A percentile compares a stretch with the other conserved stretches of the same genome.
phyloP scores from a whole-genome alignment of 31 red algal genomes.

The Pterothamnion heteromorphum region DNA sequence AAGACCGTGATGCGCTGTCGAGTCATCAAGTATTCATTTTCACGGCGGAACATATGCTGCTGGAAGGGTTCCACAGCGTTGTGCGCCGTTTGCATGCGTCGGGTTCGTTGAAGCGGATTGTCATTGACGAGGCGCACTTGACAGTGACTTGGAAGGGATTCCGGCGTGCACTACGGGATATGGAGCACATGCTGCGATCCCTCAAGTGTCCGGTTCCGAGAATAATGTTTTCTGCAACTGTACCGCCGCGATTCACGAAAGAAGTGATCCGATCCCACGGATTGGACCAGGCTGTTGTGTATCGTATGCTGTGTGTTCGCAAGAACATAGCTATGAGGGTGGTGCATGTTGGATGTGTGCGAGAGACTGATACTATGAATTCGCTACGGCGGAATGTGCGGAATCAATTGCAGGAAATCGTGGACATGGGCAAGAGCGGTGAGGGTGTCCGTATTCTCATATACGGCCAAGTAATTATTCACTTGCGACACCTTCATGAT shows the following conservation, averaged over 20 bases:
- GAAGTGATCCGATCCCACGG: neutral
- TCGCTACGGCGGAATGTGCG: neutral
- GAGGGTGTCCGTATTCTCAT: neutral
- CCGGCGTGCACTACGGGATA: neutral
- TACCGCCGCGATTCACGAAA: neutral
- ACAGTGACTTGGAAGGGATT: constrained; percentile 1
- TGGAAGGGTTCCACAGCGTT: neutral
- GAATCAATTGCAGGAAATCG: neutral
- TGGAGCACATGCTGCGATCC: neutral
- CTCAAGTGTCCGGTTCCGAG: neutral
- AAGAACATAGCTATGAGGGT: constrained; percentile 9
- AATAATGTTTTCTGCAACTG: constrained; percentile 23
- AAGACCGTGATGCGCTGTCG: neutral
- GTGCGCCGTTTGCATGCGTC: neutral
- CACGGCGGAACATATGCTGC: neutral
- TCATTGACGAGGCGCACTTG: constrained; percentile 46
- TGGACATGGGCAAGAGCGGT: neutral
- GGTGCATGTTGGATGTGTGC: neutral
- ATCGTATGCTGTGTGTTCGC: neutral
- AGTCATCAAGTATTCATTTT: constrained; percentile 31
- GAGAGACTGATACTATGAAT: neutral
- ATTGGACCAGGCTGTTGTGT: neutral
- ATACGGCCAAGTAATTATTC: constrained; percentile 1
- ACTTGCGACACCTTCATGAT: neutral
- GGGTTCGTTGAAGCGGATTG: neutral